Percentiles rank a stretch among this genome's conserved stretches.
phyloP scores from a whole-genome alignment of 2,329 filamentous ascomycete genomes.

The Epichloe sibirici region DNA sequence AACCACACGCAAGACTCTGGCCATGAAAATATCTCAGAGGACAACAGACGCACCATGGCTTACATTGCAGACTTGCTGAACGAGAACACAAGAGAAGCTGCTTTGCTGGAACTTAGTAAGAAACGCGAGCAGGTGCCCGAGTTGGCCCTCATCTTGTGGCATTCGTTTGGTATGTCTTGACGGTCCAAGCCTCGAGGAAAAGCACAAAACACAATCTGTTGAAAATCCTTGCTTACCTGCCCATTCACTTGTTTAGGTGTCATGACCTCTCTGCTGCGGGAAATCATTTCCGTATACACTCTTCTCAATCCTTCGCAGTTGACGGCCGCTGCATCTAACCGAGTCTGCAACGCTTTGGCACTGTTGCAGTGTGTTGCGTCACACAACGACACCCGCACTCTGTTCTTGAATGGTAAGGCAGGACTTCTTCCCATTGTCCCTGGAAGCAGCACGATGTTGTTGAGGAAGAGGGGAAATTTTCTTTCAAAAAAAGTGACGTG shows the following conservation, averaged over 20 bases:
- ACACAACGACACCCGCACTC: slow-evolving; percentile 86
- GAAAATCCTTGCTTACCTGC: background rate
- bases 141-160: slow-evolving; percentile 91
- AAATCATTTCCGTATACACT: slow-evolving; percentile 98
- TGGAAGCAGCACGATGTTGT: background rate
- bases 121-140: slow-evolving; percentile 97
- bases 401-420: slow-evolving; percentile 77
- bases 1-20: slow-evolving; percentile 41
- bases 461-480: background rate
- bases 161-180: slow-evolving; percentile 72
- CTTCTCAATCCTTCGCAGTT: slow-evolving; percentile 93
- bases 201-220: background rate
- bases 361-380: slow-evolving; percentile 94
- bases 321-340: slow-evolving; percentile 91
- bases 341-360: slow-evolving; percentile 93
- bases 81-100: slow-evolving; percentile 75
- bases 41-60: slow-evolving; percentile 82
- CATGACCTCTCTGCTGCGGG: slow-evolving; percentile 93
- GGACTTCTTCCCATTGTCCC: background rate
- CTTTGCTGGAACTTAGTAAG: slow-evolving; percentile 91
- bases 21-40: slow-evolving; percentile 66
- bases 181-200: background rate
- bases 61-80: slow-evolving; percentile 90
- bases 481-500: background rate
- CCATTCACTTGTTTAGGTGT: slow-evolving; percentile 48